These are phyloP conservation scores for Solanum pimpinellifolium DNA, from an alignment of 257 asterid genomes.

Conservation along the genomic window DNA sequence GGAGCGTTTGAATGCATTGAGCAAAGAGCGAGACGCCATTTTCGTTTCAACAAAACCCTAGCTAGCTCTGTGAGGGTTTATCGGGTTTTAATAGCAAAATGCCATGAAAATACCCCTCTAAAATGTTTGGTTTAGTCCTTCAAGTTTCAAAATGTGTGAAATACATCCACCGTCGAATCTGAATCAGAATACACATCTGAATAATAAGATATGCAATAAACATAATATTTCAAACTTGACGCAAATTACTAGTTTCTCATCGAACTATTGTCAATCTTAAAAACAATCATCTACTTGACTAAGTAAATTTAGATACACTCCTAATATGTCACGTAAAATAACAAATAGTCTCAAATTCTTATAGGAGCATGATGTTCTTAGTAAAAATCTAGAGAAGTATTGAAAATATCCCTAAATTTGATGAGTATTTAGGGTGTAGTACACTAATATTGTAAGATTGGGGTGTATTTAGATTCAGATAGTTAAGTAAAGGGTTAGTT, in stretches of 20 bases:
- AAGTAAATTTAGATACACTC: no score
- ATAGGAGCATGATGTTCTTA: no score
- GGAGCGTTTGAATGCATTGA: slow-evolving; percentile 26
- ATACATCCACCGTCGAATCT: neutral
- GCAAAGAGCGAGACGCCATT: slow-evolving; percentile 63
- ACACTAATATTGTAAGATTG: neutral
- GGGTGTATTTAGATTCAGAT: no score
- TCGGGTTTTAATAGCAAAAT: neutral
- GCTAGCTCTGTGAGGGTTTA: neutral
- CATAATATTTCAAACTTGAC: no score
- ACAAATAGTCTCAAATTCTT: no score
- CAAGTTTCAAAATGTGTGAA: neutral
- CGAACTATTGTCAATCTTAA: no score
- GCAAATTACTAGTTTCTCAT: no score
- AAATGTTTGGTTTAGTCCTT: neutral
- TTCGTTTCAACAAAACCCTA: neutral
- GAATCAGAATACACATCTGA: rapidly evolving
- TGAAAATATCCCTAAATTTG: no score
- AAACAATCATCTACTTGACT: neutral
- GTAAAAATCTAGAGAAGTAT: neutral
- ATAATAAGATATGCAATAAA: neutral
- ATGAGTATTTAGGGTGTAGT: no score
- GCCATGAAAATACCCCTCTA: neutral
- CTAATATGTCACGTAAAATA: rapidly evolving
- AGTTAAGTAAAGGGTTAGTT: rapidly evolving